Base-by-base conservation (phyloP, 768 basidiomycete species). In the Chalciporus pseudorubinellus region DNA sequence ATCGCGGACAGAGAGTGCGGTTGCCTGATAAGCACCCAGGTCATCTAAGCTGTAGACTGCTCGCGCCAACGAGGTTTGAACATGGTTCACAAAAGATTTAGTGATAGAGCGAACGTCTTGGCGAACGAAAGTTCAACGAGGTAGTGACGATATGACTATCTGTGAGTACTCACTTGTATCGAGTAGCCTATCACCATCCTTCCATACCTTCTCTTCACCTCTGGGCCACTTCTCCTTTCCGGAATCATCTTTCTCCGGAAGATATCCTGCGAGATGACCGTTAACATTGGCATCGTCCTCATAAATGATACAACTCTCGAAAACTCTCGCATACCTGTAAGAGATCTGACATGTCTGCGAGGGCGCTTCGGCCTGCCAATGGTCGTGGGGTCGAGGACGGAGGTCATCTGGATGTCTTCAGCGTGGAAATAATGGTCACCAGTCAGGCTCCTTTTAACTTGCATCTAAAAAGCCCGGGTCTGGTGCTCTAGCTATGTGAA, bases 11-110 rank as follows among this genome's bases (percentile, higher is more conserved):
- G 91, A 85, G 31, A 95, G 72, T 4, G 95, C 93, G 14, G 90
- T 81, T 4, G 94, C 94, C 68, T 95, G 92, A 73, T 97, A 98
- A 34, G 92, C 90, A 41, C 92, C 90, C 31, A 92, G 71, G 67
- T 88, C 72, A 66, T 90, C 87, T 46, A 95, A 76, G 67, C 92
- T 98, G 76, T 89, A 91, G 2, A 93, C 81, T 67, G 94, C 92
- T 42, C 94, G 85, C 6, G 92, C 92, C 43, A 99, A 77, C 14
- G 92, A 89, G 0, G 94, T 90, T 64, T 92, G 89, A 20, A 91
- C 88, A 63, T 92, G 90, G 62, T 81, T 81, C 39, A 92, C 87
- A 60, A 93, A 76, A 22, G 86, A 87, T 63, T 79, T 84, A 9
- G 87, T 85, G 67, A 92, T 82, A 12, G 75, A 72, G 18, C 72